Percentiles rank a stretch among this genome's conserved stretches.
These are phyloP conservation scores for Dothideomycetes sp. DNA, from an alignment of 2,329 filamentous ascomycete genomes.

Conservation along the genomic window DNA sequence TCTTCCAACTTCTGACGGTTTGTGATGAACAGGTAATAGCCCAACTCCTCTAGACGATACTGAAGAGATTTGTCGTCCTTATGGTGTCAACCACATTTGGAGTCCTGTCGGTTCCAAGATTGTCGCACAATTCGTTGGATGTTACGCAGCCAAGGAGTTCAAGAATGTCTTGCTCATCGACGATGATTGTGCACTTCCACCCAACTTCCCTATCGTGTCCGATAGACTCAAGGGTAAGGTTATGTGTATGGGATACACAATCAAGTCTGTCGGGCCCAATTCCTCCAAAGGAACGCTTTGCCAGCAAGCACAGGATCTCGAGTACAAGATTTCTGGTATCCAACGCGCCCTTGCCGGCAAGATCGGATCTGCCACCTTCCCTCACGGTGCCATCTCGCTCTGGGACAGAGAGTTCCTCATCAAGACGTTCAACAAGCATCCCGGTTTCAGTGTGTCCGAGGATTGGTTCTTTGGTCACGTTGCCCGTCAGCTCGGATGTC, in stretches of 20 bases:
- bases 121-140: constrained; percentile 42
- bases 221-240: constrained; percentile 34
- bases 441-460: constrained; percentile 42
- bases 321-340: constrained; percentile 43
- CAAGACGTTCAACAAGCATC: constrained; percentile 39
- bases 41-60: constrained; percentile 40
- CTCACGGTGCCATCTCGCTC: constrained; percentile 43
- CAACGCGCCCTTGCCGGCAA: constrained; percentile 37
- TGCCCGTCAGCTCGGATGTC: constrained; percentile 35
- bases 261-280: constrained; percentile 28
- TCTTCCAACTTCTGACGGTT: neutral
- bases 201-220: constrained; percentile 40
- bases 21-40: constrained; percentile 25
- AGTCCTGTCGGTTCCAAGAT: constrained; percentile 42
- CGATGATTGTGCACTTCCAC: constrained; percentile 41
- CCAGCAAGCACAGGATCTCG: constrained; percentile 39
- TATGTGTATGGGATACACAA: constrained; percentile 42
- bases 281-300: constrained; percentile 19
- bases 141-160: constrained; percentile 37
- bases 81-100: constrained; percentile 43
- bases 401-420: constrained; percentile 40
- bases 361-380: constrained; percentile 41
- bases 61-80: constrained; percentile 36
- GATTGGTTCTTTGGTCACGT: constrained; percentile 47
- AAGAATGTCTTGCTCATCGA: constrained; percentile 41